Conservation (phyloP, 305 asterid species). For the Fraxinus platypoda region DNA sequence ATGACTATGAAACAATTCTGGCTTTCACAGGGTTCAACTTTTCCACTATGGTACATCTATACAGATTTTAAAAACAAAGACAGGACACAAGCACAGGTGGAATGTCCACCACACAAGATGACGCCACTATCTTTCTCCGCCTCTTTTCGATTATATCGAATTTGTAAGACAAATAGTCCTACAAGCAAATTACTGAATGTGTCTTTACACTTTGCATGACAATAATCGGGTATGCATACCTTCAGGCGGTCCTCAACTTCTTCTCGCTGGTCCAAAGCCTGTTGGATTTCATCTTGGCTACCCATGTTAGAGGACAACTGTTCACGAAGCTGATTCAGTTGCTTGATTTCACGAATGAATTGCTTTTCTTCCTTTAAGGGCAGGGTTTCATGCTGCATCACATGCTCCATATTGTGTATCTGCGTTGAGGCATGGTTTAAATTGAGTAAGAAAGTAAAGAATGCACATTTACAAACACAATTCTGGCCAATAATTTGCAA, state of each 20-base stretch:
- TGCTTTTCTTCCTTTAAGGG: slow-evolving; percentile 79
- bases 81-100: background rate
- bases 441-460: slow-evolving; percentile 10
- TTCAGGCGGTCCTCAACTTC: slow-evolving; percentile 73
- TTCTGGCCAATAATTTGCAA: background rate
- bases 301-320: slow-evolving; percentile 79
- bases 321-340: slow-evolving; percentile 79
- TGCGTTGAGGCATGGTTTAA: slow-evolving; percentile 29
- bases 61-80: background rate
- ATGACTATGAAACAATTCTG: background rate
- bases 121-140: background rate
- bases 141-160: background rate
- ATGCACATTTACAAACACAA: background rate
- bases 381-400: slow-evolving; percentile 84
- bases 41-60: background rate
- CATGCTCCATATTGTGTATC: slow-evolving; percentile 66
- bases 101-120: background rate
- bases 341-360: slow-evolving; percentile 82
- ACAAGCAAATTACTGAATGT: background rate
- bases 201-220: background rate
- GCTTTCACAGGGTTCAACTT: slow-evolving; percentile 2
- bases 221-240: slow-evolving; percentile 44
- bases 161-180: background rate
- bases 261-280: slow-evolving; percentile 72
- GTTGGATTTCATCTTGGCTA: slow-evolving; percentile 77